Evolutionary conservation across 2,329 filamentous ascomycete genomes (phyloP).

Genomic region (Epichloe bromicola): DNA sequence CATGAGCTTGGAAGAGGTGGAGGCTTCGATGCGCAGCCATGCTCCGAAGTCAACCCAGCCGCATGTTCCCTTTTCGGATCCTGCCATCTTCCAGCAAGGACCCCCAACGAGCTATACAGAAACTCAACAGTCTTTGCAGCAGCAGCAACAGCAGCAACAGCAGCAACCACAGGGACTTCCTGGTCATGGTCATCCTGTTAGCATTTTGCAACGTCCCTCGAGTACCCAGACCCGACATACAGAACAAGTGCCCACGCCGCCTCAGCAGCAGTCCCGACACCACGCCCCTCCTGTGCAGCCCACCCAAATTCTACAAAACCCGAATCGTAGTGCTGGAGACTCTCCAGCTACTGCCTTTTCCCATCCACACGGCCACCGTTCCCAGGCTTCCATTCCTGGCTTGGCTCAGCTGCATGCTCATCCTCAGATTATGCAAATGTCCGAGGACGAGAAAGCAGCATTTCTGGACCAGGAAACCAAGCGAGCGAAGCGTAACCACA

Average conservation of each 20-base stretch:
- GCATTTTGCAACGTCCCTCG: slow-evolving; percentile 43
- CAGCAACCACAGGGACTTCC: slow-evolving; percentile 20
- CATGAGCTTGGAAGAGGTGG: slow-evolving; percentile 93
- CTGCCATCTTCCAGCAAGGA: slow-evolving; percentile 15
- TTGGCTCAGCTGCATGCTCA: slow-evolving; percentile 22
- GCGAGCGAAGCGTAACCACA: slow-evolving; percentile 93
- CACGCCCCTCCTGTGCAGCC: slow-evolving; percentile 38
- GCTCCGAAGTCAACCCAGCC: slow-evolving; percentile 34
- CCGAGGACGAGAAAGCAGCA: slow-evolving; percentile 70
- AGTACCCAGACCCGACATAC: slow-evolving; percentile 19
- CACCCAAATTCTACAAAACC: slow-evolving; percentile 69
- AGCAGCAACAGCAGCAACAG: slow-evolving; percentile 13
- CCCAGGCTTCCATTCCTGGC: slow-evolving; percentile 36
- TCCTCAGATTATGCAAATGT: slow-evolving; percentile 50
- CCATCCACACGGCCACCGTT: slow-evolving; percentile 28
- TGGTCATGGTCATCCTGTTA: slow-evolving; percentile 35
- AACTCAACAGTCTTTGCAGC: slow-evolving; percentile 9
- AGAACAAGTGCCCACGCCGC: slow-evolving; percentile 15
- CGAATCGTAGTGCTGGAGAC: slow-evolving; percentile 48
- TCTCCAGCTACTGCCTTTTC: slow-evolving; percentile 21
- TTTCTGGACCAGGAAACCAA: slow-evolving; percentile 87
- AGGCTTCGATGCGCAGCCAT: slow-evolving; percentile 76
- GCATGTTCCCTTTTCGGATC: slow-evolving; percentile 22
- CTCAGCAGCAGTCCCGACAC: slow-evolving; percentile 17
- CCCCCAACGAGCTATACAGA: slow-evolving; percentile 12